Conservation (phyloP, 2,329 filamentous ascomycete species). For the Cordyceps pruinosa region DNA sequence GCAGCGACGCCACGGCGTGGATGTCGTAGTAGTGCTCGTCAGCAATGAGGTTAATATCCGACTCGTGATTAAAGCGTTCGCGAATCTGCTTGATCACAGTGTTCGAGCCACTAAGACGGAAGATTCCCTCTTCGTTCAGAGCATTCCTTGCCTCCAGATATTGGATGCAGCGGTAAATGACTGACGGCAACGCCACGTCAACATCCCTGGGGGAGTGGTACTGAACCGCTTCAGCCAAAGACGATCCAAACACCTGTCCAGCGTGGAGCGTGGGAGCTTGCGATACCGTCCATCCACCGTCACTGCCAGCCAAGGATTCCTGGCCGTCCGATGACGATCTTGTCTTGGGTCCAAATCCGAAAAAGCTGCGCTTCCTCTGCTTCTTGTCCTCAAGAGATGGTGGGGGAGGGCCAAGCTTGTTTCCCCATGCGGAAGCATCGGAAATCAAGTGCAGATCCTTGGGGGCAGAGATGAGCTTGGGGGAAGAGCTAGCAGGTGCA, state of each 20-base stretch:
- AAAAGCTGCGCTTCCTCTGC: constrained; percentile 69
- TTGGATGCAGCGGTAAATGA: constrained; percentile 92
- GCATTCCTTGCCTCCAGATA: constrained; percentile 82
- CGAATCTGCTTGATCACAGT: constrained; percentile 84
- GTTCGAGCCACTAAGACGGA: constrained; percentile 94
- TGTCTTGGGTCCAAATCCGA: constrained; percentile 59
- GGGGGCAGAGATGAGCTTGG: constrained; percentile 67
- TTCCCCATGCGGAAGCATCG: constrained; percentile 79
- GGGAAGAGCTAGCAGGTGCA: constrained; percentile 27
- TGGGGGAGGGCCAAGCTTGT: constrained; percentile 52
- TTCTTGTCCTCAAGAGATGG: constrained; percentile 65
- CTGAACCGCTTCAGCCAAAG: constrained; percentile 78
- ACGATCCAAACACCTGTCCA: constrained; percentile 75
- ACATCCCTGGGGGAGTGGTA: constrained; percentile 68
- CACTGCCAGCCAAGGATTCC: constrained; percentile 47
- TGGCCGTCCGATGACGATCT: constrained; percentile 52
- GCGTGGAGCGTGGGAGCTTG: constrained; percentile 43
- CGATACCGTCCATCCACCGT: constrained; percentile 32
- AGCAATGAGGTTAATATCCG: constrained; percentile 78
- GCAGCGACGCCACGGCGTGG: constrained; percentile 85
- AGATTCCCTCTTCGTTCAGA: constrained; percentile 84
- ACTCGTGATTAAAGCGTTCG: constrained; percentile 88
- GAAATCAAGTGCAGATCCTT: constrained; percentile 80
- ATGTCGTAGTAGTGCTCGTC: constrained; percentile 90
- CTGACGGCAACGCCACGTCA: constrained; percentile 73